A percentile compares a stretch with the other conserved stretches of the same genome.
phyloP scores from a whole-genome alignment of 768 basidiomycete species.

The Mycena haematopus region DNA sequence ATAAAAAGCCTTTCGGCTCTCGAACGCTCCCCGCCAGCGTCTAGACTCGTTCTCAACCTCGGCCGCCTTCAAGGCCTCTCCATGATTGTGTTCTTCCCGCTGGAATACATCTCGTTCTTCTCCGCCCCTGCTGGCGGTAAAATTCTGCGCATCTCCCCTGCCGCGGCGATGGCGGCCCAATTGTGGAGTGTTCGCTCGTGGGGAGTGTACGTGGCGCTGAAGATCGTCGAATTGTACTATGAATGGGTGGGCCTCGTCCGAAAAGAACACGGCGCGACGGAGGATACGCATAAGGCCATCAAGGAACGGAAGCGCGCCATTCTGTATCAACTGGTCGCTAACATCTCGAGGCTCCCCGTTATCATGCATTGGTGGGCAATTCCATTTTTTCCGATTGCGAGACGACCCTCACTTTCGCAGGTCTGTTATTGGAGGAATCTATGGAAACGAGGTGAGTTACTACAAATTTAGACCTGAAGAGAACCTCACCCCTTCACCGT shows the following conservation, averaged over 20 bases:
- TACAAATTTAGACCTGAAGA: not conserved
- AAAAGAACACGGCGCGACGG: conserved; percentile 4
- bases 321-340: conserved; percentile 12
- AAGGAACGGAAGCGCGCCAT: conserved; percentile 20
- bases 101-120: conserved; percentile 60
- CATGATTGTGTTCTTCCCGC: conserved; percentile 60
- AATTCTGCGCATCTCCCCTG: conserved; percentile 25
- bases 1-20: conserved; percentile 58
- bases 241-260: conserved; percentile 13
- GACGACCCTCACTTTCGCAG: not conserved
- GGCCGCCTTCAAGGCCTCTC: conserved; percentile 60
- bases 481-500: not conserved
- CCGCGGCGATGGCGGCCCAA: conserved; percentile 8
- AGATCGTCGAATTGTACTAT: conserved; percentile 11
- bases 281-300: conserved; percentile 3
- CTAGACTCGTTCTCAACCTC: conserved; percentile 53
- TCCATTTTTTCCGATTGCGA: not conserved
- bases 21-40: conserved; percentile 55
- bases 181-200: conserved; percentile 29
- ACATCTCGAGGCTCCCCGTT: conserved; percentile 27
- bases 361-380: conserved; percentile 25
- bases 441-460: conserved; percentile 18
- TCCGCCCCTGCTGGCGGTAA: conserved; percentile 36
- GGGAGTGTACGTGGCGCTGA: conserved; percentile 20
- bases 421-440: conserved; percentile 28